Conservation (phyloP, 2,329 filamentous ascomycete species). For the Colletotrichum eleusines region DNA sequence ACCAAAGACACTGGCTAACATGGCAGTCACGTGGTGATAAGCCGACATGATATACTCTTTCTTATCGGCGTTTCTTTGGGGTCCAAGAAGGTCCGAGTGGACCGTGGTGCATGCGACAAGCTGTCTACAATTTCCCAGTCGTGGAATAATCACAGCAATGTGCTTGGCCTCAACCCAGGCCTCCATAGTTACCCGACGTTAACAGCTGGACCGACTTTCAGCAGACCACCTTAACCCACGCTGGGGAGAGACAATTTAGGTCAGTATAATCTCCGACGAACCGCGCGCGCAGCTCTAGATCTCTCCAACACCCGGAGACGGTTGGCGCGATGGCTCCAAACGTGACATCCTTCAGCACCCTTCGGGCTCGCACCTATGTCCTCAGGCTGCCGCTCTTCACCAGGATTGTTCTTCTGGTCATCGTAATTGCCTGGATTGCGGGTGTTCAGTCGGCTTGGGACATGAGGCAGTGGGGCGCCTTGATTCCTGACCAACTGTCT, state of each 20-base stretch:
- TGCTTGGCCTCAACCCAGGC: constrained; percentile 13
- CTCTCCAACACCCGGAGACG: constrained; percentile 8
- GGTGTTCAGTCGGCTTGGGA: constrained; percentile 78
- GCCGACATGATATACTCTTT: background rate
- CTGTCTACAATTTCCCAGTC: constrained; percentile 26
- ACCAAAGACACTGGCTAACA: background rate
- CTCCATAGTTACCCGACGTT: background rate
- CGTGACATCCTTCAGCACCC: constrained; percentile 69
- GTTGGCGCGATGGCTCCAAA: constrained; percentile 31
- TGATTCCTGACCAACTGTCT: constrained; percentile 82
- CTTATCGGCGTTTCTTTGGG: constrained; percentile 33
- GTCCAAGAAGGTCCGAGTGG: constrained; percentile 20
- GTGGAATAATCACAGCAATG: constrained; percentile 9
- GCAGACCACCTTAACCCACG: background rate
- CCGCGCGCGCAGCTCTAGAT: background rate
- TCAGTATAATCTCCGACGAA: background rate
- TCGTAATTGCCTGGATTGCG: constrained; percentile 69
- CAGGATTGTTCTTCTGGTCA: constrained; percentile 73
- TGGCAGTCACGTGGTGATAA: constrained; percentile 29
- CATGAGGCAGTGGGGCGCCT: constrained; percentile 79
- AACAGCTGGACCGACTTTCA: background rate
- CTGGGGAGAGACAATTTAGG: background rate
- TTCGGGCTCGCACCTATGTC: constrained; percentile 83
- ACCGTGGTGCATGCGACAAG: constrained; percentile 31
- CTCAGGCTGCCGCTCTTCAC: constrained; percentile 91